These are phyloP conservation scores for Elsinoe arachidis DNA, from an alignment of 2,329 filamentous ascomycete genomes.

Conservation along the genomic window DNA sequence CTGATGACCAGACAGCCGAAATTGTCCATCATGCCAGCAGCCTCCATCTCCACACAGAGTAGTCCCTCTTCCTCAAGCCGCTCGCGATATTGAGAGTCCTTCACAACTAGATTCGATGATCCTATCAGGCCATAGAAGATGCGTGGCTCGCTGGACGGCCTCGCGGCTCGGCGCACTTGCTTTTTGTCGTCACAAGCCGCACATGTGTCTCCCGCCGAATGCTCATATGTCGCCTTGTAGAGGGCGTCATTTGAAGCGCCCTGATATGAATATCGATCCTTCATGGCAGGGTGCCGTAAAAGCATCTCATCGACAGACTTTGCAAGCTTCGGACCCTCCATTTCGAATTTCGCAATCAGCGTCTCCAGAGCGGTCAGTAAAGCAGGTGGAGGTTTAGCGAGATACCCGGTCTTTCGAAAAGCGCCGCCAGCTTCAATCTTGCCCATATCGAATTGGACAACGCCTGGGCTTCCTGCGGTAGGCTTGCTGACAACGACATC, in stretches of 20 bases:
- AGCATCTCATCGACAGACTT: background rate
- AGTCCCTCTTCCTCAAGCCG: constrained; percentile 19
- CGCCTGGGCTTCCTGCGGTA: background rate
- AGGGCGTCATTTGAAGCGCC: background rate
- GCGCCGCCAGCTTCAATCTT: background rate
- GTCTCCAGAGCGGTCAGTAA: background rate
- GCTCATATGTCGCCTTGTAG: background rate
- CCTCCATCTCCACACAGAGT: constrained; percentile 21
- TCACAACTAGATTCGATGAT: constrained; percentile 16
- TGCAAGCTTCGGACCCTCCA: background rate
- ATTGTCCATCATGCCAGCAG: constrained; percentile 18
- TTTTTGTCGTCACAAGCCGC: background rate
- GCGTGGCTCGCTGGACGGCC: background rate
- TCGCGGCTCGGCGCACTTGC: background rate
- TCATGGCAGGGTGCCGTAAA: background rate
- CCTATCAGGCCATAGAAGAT: constrained; percentile 14
- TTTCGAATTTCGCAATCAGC: background rate
- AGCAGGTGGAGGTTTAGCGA: background rate
- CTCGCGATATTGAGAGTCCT: constrained; percentile 15
- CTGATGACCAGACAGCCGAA: constrained; percentile 17
- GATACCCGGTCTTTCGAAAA: background rate
- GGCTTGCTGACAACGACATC: background rate
- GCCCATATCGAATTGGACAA: background rate
- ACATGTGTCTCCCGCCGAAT: background rate
- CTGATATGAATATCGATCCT: background rate